These are phyloP conservation scores for Trichoderma polysporum DNA, from an alignment of 2,329 filamentous ascomycete genomes.

Conservation along the genomic window DNA sequence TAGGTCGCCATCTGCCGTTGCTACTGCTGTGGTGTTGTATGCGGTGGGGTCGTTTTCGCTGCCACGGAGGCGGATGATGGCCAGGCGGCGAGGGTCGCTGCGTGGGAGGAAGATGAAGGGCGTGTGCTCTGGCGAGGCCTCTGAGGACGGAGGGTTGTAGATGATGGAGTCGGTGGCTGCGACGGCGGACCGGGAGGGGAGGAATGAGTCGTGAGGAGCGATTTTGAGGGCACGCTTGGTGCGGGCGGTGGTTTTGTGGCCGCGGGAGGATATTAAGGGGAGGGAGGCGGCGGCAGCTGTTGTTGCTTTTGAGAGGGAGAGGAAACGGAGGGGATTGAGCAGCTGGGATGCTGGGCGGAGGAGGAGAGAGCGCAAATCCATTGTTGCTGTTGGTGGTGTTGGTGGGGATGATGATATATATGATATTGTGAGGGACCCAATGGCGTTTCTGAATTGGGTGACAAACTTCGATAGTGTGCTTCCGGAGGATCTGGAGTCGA, in stretches of 20 bases:
- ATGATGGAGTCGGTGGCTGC: conserved; percentile 45
- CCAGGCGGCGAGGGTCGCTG: conserved; percentile 52
- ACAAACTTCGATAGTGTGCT: not conserved
- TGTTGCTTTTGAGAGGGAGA: not conserved
- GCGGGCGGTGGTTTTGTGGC: conserved; percentile 53
- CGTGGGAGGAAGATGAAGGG: conserved; percentile 65
- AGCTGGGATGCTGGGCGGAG: conserved; percentile 38
- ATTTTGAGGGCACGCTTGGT: conserved; percentile 60
- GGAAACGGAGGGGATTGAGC: conserved; percentile 29
- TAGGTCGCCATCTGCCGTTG: conserved; percentile 28
- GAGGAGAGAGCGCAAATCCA: conserved; percentile 38
- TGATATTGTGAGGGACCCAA: not conserved
- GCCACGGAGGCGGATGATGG: conserved; percentile 45
- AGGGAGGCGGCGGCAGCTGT: not conserved
- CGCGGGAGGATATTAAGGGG: conserved; percentile 35
- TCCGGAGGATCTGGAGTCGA: not conserved
- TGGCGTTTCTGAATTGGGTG: not conserved
- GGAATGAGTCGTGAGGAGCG: conserved; percentile 60
- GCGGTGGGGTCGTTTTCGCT: conserved; percentile 31
- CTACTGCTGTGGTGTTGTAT: not conserved
- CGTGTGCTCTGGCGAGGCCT: conserved; percentile 61
- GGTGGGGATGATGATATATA: not conserved
- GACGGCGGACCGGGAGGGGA: conserved; percentile 39
- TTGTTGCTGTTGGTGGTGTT: conserved; percentile 23
- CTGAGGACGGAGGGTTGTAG: conserved; percentile 57